Evolutionary conservation across 1,139 yeast species (phyloP).

Genomic region (Saccharomyces hybrid): DNA sequence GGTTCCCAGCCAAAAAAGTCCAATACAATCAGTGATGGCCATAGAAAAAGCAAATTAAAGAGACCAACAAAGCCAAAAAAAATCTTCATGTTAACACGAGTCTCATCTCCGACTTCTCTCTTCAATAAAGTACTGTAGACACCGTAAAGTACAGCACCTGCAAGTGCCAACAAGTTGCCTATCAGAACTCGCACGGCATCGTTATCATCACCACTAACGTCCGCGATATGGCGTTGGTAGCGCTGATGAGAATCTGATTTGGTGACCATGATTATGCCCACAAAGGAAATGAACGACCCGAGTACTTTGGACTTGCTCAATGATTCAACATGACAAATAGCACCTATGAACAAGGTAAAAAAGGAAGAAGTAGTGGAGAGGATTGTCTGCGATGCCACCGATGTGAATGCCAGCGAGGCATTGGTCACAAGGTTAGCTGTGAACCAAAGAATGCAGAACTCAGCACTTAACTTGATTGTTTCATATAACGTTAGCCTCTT

Average conservation of each 20-base stretch:
- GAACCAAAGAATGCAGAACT: conserved; percentile 83
- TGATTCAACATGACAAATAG: conserved; percentile 56
- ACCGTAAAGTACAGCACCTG: conserved; percentile 81
- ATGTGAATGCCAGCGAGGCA: conserved; percentile 73
- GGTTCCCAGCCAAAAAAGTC: conserved; percentile 55
- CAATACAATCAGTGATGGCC: conserved; percentile 70
- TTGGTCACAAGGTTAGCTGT: conserved; percentile 78
- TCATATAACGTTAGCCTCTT: conserved; percentile 31
- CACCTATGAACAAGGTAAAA: conserved; percentile 76
- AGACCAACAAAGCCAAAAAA: conserved; percentile 92
- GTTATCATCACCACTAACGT: conserved; percentile 11
- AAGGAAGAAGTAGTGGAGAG: conserved; percentile 83
- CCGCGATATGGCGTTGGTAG: conserved; percentile 4
- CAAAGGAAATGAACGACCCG: conserved; percentile 59
- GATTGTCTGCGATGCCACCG: conserved; percentile 87
- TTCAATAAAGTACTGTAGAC: conserved; percentile 77
- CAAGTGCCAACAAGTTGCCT: conserved; percentile 75
- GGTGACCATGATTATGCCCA: conserved; percentile 74
- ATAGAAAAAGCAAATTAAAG: conserved; percentile 57
- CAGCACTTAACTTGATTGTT: conserved; percentile 56
- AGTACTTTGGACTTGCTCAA: conserved; percentile 55
- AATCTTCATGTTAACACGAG: conserved; percentile 67
- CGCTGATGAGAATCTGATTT: conserved; percentile 38
- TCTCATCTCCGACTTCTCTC: conserved; percentile 58
- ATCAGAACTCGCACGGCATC: conserved; percentile 41